A percentile compares a stretch with the other conserved stretches of the same genome.
phyloP scores from a whole-genome alignment of 345 rosid species.

The Corchorus capsularis region DNA sequence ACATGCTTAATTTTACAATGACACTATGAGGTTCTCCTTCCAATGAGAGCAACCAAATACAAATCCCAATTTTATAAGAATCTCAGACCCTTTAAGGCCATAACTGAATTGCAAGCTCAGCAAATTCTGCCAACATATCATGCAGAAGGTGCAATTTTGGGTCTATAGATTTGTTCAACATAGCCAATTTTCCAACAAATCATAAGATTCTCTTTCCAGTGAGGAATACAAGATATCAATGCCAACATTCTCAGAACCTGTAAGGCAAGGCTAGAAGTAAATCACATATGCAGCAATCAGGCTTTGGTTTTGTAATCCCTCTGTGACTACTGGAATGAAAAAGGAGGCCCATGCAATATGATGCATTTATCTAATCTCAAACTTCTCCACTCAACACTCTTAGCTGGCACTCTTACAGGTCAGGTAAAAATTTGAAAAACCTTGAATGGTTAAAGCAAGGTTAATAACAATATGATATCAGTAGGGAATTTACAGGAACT shows the following conservation, averaged over 20 bases:
- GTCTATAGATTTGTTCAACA: not conserved
- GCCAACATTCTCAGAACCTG: not conserved
- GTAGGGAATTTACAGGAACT: not conserved
- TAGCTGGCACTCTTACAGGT: not conserved
- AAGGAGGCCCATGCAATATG: not conserved
- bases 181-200: not conserved
- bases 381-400: no score
- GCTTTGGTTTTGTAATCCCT: not conserved
- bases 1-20: not conserved
- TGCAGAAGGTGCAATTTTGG: conserved; percentile 3
- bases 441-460: not conserved
- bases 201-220: not conserved
- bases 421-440: not conserved
- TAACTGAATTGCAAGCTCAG: not conserved
- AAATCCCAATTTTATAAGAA: not conserved
- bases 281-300: not conserved
- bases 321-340: not conserved
- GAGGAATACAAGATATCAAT: not conserved
- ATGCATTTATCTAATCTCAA: no score
- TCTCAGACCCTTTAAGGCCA: not conserved
- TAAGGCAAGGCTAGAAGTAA: not conserved
- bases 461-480: not conserved
- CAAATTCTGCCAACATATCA: conserved; percentile 10
- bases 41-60: not conserved
- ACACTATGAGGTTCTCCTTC: not conserved